phyloP scores from a whole-genome alignment of 2,329 filamentous ascomycete genomes.

The Pseudopithomyces maydicus region DNA sequence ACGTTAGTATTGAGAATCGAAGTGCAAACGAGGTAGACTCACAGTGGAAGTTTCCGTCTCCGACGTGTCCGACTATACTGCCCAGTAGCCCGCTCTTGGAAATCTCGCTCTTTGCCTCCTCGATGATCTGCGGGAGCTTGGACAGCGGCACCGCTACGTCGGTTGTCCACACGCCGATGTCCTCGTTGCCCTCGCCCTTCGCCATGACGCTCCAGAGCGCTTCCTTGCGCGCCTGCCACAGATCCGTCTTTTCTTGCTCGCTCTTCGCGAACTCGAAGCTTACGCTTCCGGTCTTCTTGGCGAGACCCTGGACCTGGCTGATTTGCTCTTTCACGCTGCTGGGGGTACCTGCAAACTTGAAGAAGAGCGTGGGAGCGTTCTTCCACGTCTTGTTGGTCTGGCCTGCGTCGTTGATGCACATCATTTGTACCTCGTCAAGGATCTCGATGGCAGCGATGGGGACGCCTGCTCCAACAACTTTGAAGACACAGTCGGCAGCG shows the following conservation, averaged over 20 bases:
- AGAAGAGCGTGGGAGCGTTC: constrained; percentile 73
- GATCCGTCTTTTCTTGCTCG: constrained; percentile 67
- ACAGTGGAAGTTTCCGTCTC: constrained; percentile 76
- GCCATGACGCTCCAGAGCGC: constrained; percentile 76
- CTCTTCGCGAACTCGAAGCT: constrained; percentile 72
- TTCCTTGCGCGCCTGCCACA: constrained; percentile 78
- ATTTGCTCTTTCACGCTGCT: constrained; percentile 79
- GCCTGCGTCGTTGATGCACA: constrained; percentile 70
- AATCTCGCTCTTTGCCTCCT: constrained; percentile 74
- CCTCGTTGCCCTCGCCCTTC: constrained; percentile 61
- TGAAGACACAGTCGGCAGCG: constrained; percentile 79
- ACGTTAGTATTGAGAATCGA: background rate
- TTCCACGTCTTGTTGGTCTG: constrained; percentile 69
- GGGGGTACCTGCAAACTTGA: constrained; percentile 74
- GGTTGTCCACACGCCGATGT: constrained; percentile 74
- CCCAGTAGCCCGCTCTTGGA: constrained; percentile 65
- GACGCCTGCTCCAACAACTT: constrained; percentile 79
- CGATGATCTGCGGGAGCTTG: constrained; percentile 73
- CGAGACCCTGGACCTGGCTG: constrained; percentile 65
- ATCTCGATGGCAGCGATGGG: constrained; percentile 92
- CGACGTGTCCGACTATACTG: constrained; percentile 74
- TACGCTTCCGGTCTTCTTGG: constrained; percentile 64
- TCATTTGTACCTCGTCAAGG: constrained; percentile 89
- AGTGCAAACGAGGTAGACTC: constrained; percentile 32
- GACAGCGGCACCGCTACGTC: constrained; percentile 81